Evolutionary conservation across 176 grass and related monocot genomes (phyloP).

Genomic region (Musa schizocarpa): DNA sequence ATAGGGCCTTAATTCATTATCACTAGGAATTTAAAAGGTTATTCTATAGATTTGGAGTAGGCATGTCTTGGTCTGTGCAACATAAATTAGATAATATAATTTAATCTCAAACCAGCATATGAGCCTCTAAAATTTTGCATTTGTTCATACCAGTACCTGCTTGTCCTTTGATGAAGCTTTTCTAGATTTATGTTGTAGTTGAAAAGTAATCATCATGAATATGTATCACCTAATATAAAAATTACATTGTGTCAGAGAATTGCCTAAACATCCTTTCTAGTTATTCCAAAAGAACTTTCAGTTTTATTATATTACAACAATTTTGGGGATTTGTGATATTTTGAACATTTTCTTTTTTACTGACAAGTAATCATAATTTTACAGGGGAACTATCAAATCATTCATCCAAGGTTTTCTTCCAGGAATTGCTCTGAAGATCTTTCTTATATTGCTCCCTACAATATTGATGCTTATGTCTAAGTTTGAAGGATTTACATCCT

Average conservation of each 20-base stretch:
- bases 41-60: neutral
- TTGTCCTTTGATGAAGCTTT: neutral
- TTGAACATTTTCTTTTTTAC: neutral
- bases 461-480: slow-evolving; percentile 22
- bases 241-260: neutral
- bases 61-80: neutral
- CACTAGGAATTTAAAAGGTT: neutral
- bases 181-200: neutral
- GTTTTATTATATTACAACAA: too few species aligned
- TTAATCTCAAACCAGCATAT: neutral
- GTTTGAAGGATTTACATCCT: slow-evolving; percentile 12
- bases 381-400: slow-evolving; percentile 7
- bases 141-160: neutral
- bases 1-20: too few species aligned
- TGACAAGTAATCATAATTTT: neutral
- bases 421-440: slow-evolving; percentile 18
- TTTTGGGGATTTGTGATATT: too few species aligned
- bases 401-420: slow-evolving; percentile 21
- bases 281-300: too few species aligned
- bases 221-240: neutral
- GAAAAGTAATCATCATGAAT: neutral
- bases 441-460: slow-evolving; percentile 20
- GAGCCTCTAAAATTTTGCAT: neutral
- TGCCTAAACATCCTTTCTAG: neutral
- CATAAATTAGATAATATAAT: neutral